Percentiles rank a stretch among this genome's conserved stretches.
Evolutionary conservation across 768 basidiomycete species (phyloP).

Genomic region (Mycena sanguinolenta): DNA sequence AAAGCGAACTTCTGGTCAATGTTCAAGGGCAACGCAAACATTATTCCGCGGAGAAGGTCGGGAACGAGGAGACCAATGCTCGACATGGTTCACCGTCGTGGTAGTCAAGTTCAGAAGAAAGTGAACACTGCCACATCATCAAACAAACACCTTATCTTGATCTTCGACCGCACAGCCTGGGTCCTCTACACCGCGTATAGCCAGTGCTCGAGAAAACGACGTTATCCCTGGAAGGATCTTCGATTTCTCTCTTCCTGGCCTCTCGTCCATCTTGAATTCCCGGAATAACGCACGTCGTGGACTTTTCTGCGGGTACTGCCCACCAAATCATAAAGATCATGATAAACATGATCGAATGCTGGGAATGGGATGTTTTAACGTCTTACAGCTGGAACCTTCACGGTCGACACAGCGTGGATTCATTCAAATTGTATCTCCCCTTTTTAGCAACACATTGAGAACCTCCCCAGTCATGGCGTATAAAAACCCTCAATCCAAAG

Average conservation of each 20-base stretch:
- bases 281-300: no score
- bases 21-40: neutral
- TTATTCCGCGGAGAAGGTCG: conserved; percentile 1
- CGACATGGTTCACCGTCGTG: conserved; percentile 10
- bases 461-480: conserved; percentile 11
- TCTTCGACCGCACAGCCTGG: no score
- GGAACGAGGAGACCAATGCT: conserved; percentile 1
- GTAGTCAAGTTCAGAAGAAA: neutral
- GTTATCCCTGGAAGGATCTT: no score
- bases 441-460: neutral
- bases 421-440: neutral
- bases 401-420: neutral
- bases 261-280: no score
- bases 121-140: no score
- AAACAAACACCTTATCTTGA: no score
- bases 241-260: no score
- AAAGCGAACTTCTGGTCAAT: conserved; percentile 16
- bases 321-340: neutral
- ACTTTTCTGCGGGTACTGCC: neutral
- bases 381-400: neutral
- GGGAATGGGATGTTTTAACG: no score
- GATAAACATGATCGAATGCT: neutral
- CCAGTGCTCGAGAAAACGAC: no score
- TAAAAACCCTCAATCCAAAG: neutral
- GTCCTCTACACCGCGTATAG: no score